Evolutionary conservation across 2,329 filamentous ascomycete genomes (phyloP).

Genomic region (Epicoccum sorghinum): DNA sequence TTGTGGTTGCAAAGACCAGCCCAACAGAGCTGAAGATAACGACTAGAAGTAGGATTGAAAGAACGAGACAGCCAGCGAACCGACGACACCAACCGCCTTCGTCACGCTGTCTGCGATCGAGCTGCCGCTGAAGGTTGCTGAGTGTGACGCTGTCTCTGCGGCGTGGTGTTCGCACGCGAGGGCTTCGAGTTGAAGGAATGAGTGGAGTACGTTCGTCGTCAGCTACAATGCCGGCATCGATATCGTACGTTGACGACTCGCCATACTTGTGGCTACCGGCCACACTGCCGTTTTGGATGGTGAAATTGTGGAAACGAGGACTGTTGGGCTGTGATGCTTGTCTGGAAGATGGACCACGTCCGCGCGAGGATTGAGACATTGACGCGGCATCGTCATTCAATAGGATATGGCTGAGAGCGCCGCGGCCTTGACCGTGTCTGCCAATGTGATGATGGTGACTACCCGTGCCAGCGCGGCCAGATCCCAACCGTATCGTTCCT

Average conservation of each 20-base stretch:
- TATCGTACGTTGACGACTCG: conserved; percentile 73
- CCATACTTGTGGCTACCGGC: conserved; percentile 61
- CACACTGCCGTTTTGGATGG: conserved; percentile 43
- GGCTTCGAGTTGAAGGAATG: conserved; percentile 68
- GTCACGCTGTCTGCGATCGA: conserved; percentile 70
- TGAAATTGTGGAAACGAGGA: conserved; percentile 60
- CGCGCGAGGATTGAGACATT: conserved; percentile 73
- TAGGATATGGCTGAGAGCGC: conserved; percentile 72
- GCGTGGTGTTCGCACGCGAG: conserved; percentile 56
- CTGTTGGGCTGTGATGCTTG: conserved; percentile 72
- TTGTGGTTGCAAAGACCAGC: conserved; percentile 90
- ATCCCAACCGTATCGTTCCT: conserved; percentile 48
- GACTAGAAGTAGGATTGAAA: conserved; percentile 80
- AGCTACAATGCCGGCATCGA: conserved; percentile 79
- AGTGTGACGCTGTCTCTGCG: conserved; percentile 63
- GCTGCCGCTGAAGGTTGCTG: conserved; percentile 56
- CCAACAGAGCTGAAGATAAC: conserved; percentile 84
- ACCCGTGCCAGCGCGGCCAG: conserved; percentile 60
- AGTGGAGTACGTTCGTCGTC: conserved; percentile 90
- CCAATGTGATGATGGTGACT: conserved; percentile 82
- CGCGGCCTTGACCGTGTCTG: conserved; percentile 75
- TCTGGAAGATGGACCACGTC: conserved; percentile 63
- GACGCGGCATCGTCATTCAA: conserved; percentile 58
- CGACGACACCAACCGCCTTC: conserved; percentile 66
- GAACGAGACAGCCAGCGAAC: conserved; percentile 84